phyloP scores from a whole-genome alignment of 176 grass and related monocot species.

The Dendrocalamus sinicus region DNA sequence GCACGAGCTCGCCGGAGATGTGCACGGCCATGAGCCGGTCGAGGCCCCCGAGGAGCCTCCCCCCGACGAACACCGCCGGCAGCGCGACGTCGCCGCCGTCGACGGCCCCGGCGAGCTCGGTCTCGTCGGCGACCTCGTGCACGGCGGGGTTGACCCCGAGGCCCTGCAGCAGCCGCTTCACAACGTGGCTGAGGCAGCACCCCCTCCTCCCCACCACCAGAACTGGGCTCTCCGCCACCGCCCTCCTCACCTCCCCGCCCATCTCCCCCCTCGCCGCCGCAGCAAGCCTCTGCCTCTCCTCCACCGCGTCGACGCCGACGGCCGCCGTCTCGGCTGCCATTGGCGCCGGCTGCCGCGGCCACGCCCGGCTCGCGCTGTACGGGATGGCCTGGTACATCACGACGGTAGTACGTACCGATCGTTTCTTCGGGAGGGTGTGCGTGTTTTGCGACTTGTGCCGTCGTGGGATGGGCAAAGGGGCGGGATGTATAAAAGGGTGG shows the following conservation, averaged over 20 bases:
- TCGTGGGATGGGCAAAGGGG: not conserved
- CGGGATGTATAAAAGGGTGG: slow-evolving; percentile 39
- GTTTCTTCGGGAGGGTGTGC: not conserved
- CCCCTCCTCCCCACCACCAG: slow-evolving; percentile 72
- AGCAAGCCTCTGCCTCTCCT: not conserved
- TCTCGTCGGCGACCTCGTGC: slow-evolving; percentile 76
- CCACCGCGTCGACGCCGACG: slow-evolving; percentile 6
- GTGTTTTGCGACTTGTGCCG: not conserved
- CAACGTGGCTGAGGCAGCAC: slow-evolving; percentile 94
- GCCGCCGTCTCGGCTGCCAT: not conserved
- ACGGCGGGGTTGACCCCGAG: slow-evolving; percentile 87
- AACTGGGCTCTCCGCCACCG: slow-evolving; percentile 77
- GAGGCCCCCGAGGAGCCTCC: slow-evolving; percentile 67
- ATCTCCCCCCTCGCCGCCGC: not conserved
- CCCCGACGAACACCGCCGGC: slow-evolving; percentile 88
- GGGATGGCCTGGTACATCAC: slow-evolving; percentile 85
- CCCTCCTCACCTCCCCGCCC: slow-evolving; percentile 35
- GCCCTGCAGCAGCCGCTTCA: slow-evolving; percentile 76
- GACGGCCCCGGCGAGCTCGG: slow-evolving; percentile 49
- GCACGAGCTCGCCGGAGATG: slow-evolving; percentile 93
- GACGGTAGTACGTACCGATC: not conserved
- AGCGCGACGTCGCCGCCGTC: slow-evolving; percentile 32
- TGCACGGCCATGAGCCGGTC: slow-evolving; percentile 93
- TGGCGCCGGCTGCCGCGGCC: slow-evolving; percentile 17
- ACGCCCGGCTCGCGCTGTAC: slow-evolving; percentile 57